Evolutionary conservation across 306 rosid species (phyloP).

Genomic region (cucumber (Cucumis sativus)): DNA sequence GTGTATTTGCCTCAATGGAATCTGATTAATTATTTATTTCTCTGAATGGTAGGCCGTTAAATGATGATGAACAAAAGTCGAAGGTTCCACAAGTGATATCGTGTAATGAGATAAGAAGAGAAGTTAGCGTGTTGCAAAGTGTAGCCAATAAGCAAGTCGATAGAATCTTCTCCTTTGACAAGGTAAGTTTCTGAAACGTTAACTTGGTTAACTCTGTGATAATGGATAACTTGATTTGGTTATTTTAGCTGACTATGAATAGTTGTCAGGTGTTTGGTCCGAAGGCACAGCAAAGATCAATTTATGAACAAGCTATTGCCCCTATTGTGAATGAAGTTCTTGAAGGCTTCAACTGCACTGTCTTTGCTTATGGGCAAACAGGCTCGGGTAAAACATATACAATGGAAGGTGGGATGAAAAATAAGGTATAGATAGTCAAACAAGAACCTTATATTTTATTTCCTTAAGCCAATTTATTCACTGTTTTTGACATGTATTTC

Average conservation of each 20-base stretch:
- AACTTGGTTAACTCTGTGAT: not conserved
- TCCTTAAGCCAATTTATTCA: not conserved
- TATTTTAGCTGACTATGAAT: not conserved
- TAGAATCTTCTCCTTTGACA: constrained; percentile 76
- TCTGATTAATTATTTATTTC: not conserved
- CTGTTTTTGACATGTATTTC: not conserved
- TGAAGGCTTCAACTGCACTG: constrained; percentile 92
- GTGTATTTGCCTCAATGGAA: not conserved
- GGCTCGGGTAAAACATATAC: constrained; percentile 98
- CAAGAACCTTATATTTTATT: not conserved
- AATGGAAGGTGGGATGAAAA: constrained; percentile 95
- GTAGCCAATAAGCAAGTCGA: constrained; percentile 83
- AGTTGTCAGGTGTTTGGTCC: constrained; percentile 78
- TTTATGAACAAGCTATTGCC: constrained; percentile 84
- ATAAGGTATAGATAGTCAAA: constrained; percentile 41
- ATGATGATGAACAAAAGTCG: constrained; percentile 52
- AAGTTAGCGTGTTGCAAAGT: constrained; percentile 69
- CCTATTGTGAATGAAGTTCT: constrained; percentile 93
- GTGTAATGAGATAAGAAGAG: constrained; percentile 72
- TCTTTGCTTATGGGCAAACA: constrained; percentile 95
- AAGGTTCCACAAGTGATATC: constrained; percentile 55
- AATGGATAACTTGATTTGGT: not conserved
- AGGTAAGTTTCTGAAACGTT: constrained; percentile 28
- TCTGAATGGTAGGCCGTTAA: constrained; percentile 49
- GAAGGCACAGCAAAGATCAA: constrained; percentile 75